Conservation (phyloP, 2,329 filamentous ascomycete genomes). For the Cladosporium velox region DNA sequence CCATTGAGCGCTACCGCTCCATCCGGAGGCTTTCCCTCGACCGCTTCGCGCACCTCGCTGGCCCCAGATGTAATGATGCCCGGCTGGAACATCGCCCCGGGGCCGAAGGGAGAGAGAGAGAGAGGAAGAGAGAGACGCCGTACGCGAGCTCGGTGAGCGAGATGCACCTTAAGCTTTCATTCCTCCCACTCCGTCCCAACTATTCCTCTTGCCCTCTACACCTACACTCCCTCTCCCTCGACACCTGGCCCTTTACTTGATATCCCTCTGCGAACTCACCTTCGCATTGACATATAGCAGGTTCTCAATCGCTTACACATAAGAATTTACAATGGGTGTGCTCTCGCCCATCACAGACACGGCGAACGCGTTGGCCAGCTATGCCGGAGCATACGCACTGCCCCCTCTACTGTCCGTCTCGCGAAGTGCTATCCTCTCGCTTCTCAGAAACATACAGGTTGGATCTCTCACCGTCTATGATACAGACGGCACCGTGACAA, state of each 20-base stretch:
- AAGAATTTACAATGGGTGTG: conserved; percentile 32
- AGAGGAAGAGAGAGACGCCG: background rate
- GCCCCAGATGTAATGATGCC: background rate
- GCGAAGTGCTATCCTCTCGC: conserved; percentile 47
- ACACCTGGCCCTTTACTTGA: background rate
- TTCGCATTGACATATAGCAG: background rate
- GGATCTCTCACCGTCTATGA: conserved; percentile 51
- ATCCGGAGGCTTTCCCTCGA: background rate
- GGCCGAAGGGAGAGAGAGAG: background rate
- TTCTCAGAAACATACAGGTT: conserved; percentile 48
- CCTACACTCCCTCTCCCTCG: background rate
- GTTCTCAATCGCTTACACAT: background rate
- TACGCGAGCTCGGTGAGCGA: conserved; percentile 3
- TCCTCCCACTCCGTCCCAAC: conserved; percentile 5
- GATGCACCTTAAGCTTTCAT: conserved; percentile 3
- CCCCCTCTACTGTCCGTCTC: conserved; percentile 50
- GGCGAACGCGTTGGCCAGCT: conserved; percentile 44
- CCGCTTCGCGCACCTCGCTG: background rate
- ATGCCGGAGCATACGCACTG: conserved; percentile 51
- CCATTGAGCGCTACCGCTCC: background rate
- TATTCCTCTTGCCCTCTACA: background rate
- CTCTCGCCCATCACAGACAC: conserved; percentile 41
- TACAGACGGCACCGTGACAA: conserved; percentile 45
- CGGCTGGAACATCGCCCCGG: background rate
- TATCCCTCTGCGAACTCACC: background rate